Base-by-base conservation (phyloP, 139 green algal genomes). In the Picochlorum costavermella region DNA sequence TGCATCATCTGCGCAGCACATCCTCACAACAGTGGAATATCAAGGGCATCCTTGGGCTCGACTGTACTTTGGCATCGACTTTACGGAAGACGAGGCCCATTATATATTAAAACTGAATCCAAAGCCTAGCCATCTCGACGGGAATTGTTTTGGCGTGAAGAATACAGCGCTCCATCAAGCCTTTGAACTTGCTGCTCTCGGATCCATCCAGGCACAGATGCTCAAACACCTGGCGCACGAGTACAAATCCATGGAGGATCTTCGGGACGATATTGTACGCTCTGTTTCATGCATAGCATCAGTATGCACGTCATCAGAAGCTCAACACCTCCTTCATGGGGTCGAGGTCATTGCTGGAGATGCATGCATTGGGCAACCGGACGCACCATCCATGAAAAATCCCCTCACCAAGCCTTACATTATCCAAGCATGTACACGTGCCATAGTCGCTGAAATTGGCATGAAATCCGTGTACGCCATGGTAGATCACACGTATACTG, bases 21-120 rank as follows among this genome's bases (percentile, higher is more conserved):
- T 53, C 16, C n/a, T 53, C n/a, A 53, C 46, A 53, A 23, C n/a
- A 20, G 4, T 53, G 46, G 46, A 53, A 53, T 53, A 53, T 53
- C 46, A 23, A 20, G 14, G 46, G 17, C n/a, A 28, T 53, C 46
- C 46, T 53, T 53, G 46, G 46, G 16, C 17, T 53, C 46, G 46
- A 6, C 12, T 53, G 14, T 23, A 53, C n/a, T 53, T 53, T 53
- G 46, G 46, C 6, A 23, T 53, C 4, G 46, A 53, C 9, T 53
- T 53, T 25, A 28, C 14, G 17, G 46, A 53, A 20, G 16, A 53
- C 14, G 46, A 53, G 17, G 46, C n/a, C 46, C 16, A 53, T 53
- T 53, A 53, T 0, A 53, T 53, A 28, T 23, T 53, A 20, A 53
- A 53, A 53, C 9, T 23, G 46, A 53, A 53, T 53, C 46, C 46